These are phyloP conservation scores for Ballota nigra DNA, from an alignment of 257 asterid species.

Conservation along the genomic window DNA sequence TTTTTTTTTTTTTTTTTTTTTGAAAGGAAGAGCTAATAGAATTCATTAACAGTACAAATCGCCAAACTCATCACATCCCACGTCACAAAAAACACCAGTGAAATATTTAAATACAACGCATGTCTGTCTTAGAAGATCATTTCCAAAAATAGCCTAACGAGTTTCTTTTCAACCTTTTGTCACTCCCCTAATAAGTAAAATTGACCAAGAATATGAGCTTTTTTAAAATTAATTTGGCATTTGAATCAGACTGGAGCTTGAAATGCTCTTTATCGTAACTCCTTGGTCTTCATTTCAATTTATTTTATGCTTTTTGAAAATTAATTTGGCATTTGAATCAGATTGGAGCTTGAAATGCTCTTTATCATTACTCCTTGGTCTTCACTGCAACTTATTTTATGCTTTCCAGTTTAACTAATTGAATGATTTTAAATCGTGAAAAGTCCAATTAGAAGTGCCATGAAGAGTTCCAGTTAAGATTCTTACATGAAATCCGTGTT, in stretches of 20 bases:
- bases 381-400: background rate
- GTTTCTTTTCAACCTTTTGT: background rate
- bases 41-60: too few relatives aligned
- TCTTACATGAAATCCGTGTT: constrained; percentile 47
- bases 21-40: too few relatives aligned
- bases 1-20: too few relatives aligned
- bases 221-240: background rate
- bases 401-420: background rate
- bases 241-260: background rate
- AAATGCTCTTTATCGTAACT: background rate
- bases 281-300: background rate
- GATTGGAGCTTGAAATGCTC: background rate
- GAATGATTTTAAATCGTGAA: background rate
- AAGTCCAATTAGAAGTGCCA: background rate
- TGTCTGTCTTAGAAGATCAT: background rate
- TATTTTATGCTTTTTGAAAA: background rate
- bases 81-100: too few relatives aligned
- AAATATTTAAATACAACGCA: too few relatives aligned
- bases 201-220: background rate
- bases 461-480: background rate
- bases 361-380: background rate
- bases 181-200: background rate
- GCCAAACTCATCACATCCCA: too few relatives aligned
- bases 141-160: background rate
- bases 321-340: background rate